A percentile compares a stretch with the other conserved stretches of the same genome.
Evolutionary conservation across 208 protist species (phyloP).

Genomic region (Leishmania major): DNA sequence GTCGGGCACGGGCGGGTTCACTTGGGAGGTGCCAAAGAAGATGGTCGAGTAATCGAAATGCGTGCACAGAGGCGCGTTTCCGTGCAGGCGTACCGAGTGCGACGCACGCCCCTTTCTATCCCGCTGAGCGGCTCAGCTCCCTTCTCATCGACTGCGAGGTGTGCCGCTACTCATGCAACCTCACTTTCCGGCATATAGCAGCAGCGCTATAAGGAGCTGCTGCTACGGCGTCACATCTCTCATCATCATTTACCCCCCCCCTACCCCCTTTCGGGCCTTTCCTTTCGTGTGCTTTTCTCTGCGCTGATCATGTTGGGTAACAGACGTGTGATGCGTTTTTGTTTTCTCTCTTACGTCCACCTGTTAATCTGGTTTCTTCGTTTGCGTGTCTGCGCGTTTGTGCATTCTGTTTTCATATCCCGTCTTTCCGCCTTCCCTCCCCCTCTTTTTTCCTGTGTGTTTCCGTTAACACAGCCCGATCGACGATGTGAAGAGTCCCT

Average conservation of each 20-base stretch:
- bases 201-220: background rate
- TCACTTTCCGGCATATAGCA: background rate
- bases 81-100: background rate
- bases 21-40: constrained; percentile 98
- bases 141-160: background rate
- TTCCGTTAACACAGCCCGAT: background rate
- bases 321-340: constrained; percentile 20
- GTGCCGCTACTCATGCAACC: background rate
- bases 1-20: constrained; percentile 92
- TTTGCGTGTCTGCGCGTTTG: background rate
- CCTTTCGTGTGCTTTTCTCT: background rate
- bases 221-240: background rate
- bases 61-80: background rate
- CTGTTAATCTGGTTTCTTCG: background rate
- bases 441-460: constrained; percentile 20
- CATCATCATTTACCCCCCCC: background rate
- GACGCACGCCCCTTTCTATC: background rate
- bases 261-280: background rate
- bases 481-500: background rate
- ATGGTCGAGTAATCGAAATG: constrained; percentile 71
- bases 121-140: background rate
- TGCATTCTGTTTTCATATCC: constrained; percentile 7
- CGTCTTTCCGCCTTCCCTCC: constrained; percentile 5
- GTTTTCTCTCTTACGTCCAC: background rate
- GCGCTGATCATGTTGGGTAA: constrained; percentile 28